These are phyloP conservation scores for Apiospora hydei DNA, from an alignment of 2,329 filamentous ascomycete genomes.

Conservation along the genomic window DNA sequence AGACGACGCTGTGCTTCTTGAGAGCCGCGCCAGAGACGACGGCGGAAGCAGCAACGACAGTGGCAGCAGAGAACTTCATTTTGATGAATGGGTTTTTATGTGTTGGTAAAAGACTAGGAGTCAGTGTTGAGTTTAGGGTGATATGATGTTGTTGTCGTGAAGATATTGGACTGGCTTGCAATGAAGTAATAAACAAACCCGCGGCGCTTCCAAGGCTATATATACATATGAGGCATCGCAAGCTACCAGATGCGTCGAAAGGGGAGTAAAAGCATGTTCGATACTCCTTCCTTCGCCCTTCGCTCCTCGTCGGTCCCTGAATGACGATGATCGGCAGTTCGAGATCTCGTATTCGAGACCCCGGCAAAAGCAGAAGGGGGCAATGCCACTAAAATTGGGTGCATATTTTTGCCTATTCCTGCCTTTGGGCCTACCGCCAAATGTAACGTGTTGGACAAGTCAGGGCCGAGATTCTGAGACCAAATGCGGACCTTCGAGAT, in stretches of 20 bases:
- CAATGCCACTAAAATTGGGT: background rate
- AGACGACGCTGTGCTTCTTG: conserved; percentile 12
- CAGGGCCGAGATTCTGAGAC: background rate
- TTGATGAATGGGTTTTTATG: background rate
- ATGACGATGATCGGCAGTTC: conserved; percentile 16
- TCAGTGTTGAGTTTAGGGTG: background rate
- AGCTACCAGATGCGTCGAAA: background rate
- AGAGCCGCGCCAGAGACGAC: conserved; percentile 15
- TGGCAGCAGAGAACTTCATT: conserved; percentile 7
- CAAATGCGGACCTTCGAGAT: background rate
- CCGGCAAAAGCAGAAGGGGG: background rate
- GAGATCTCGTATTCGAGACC: conserved; percentile 11
- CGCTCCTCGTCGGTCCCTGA: background rate
- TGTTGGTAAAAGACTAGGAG: background rate
- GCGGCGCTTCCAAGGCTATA: background rate
- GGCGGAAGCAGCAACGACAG: background rate
- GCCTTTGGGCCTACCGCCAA: background rate
- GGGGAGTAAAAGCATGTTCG: background rate
- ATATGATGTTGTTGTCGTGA: background rate
- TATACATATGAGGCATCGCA: background rate
- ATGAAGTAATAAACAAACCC: background rate
- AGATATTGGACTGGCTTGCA: background rate
- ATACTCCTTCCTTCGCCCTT: background rate
- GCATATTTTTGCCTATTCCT: background rate
- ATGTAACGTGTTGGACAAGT: conserved; percentile 18